These are phyloP conservation scores for Fennellomyces sp. DNA, from an alignment of 371 early-diverging fungal species.

Conservation along the genomic window DNA sequence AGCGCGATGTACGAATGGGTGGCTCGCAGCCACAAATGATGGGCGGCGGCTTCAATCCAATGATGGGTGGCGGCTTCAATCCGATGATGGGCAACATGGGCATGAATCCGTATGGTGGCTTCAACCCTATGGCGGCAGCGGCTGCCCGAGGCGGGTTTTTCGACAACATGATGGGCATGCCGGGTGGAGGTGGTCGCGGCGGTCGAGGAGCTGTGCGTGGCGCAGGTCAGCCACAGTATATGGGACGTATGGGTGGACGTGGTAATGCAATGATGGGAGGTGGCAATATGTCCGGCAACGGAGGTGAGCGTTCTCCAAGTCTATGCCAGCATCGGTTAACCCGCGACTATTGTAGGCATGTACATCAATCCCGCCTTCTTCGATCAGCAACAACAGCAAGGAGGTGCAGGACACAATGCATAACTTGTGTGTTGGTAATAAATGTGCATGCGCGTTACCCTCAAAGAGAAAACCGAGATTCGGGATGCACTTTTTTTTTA, in stretches of 20 bases:
- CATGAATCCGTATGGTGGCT: conserved; percentile 30
- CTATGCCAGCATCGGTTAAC: neutral
- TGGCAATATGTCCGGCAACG: conserved; percentile 25
- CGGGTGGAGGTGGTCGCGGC: conserved; percentile 17
- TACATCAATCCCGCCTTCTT: conserved; percentile 59
- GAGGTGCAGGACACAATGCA: conserved; percentile 5
- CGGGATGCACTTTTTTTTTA: too few species aligned
- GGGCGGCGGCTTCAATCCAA: conserved; percentile 23
- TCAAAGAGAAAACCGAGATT: too few species aligned
- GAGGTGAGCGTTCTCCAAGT: conserved; percentile 12
- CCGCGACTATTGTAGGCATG: conserved; percentile 26
- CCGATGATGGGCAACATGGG: neutral
- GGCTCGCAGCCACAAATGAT: conserved; percentile 15
- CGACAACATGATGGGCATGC: conserved; percentile 40
- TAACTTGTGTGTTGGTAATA: neutral
- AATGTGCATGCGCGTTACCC: too few species aligned
- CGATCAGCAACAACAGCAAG: conserved; percentile 36
- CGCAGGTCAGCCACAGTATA: conserved; percentile 19
- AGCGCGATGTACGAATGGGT: neutral
- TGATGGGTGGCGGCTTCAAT: conserved; percentile 29
- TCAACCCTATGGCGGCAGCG: conserved; percentile 26
- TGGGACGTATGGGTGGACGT: conserved; percentile 27
- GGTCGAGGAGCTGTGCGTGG: conserved; percentile 29
- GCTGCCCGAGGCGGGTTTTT: conserved; percentile 34
- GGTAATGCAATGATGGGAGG: conserved; percentile 27